Evolutionary conservation across 257 asterid genomes (phyloP).

Genomic region (Nicotiana tabacum): DNA sequence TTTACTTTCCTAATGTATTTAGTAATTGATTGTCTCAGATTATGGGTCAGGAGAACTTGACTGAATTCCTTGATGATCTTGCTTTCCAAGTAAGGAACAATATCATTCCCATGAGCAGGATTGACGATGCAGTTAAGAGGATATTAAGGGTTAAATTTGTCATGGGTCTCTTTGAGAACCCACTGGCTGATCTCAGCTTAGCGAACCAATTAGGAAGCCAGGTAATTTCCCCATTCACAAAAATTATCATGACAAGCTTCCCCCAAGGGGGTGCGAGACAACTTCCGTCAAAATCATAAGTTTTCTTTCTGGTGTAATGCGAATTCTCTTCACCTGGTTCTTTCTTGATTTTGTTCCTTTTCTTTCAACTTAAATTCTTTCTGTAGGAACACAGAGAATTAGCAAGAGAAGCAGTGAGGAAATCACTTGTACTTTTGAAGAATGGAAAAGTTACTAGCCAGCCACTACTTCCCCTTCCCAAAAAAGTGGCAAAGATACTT

Average conservation of each 20-base stretch:
- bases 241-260: neutral
- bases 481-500: conserved; percentile 19
- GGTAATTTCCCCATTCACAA: neutral
- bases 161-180: conserved; percentile 33
- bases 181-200: conserved; percentile 26
- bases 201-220: conserved; percentile 26
- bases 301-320: neutral
- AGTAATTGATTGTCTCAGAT: conserved; percentile 7
- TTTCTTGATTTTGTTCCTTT: neutral
- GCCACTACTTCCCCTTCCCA: conserved; percentile 26
- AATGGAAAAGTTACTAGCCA: conserved; percentile 12
- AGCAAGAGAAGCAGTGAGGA: conserved; percentile 31
- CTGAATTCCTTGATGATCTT: conserved; percentile 26
- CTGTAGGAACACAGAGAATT: conserved; percentile 25
- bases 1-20: neutral
- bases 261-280: neutral
- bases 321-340: neutral
- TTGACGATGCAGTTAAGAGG: conserved; percentile 36
- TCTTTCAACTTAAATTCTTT: too few species aligned
- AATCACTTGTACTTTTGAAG: conserved; percentile 29
- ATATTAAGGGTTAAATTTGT: conserved; percentile 31
- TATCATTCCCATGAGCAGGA: conserved; percentile 36
- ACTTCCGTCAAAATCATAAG: neutral
- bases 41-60: conserved; percentile 25
- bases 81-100: conserved; percentile 25